phyloP scores from a whole-genome alignment of 805 yeast genomes.

The Lipomyces sp. region DNA sequence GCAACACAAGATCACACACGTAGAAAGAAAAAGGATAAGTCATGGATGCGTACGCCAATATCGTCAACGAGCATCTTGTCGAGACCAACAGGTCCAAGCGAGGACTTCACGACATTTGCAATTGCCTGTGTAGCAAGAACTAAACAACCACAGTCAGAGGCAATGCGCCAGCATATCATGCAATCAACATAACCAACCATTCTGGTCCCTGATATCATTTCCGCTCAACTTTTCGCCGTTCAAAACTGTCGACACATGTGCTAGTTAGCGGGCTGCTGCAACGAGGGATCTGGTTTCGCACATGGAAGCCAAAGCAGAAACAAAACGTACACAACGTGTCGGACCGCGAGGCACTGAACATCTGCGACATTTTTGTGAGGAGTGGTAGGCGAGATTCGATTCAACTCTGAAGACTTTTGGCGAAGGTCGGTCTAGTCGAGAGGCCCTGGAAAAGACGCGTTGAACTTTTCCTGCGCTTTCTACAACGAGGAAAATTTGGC shows the following conservation, averaged over 20 bases:
- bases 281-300: not conserved
- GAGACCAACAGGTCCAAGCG: conserved; percentile 96
- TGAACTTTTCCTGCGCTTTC: conserved; percentile 1
- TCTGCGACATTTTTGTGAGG: conserved; percentile 46
- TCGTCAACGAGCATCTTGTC: conserved; percentile 99
- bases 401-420: no score
- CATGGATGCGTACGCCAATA: conserved; percentile 57
- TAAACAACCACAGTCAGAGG: conserved; percentile 5
- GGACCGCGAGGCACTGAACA: conserved; percentile 79
- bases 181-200: conserved; percentile 44
- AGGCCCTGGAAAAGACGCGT: no score
- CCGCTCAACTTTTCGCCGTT: conserved; percentile 97
- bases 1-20: not conserved
- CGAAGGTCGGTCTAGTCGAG: no score
- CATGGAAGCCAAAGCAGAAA: not conserved
- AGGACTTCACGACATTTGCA: conserved; percentile 81
- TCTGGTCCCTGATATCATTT: conserved; percentile 93
- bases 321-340: conserved; percentile 68
- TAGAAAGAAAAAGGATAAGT: not conserved
- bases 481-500: not conserved
- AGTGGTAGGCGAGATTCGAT: not conserved
- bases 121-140: conserved; percentile 85
- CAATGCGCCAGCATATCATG: not conserved
- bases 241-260: conserved; percentile 47
- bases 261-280: not conserved